phyloP scores from a whole-genome alignment of 371 early-diverging fungal genomes.

The Mortierella sp. region DNA sequence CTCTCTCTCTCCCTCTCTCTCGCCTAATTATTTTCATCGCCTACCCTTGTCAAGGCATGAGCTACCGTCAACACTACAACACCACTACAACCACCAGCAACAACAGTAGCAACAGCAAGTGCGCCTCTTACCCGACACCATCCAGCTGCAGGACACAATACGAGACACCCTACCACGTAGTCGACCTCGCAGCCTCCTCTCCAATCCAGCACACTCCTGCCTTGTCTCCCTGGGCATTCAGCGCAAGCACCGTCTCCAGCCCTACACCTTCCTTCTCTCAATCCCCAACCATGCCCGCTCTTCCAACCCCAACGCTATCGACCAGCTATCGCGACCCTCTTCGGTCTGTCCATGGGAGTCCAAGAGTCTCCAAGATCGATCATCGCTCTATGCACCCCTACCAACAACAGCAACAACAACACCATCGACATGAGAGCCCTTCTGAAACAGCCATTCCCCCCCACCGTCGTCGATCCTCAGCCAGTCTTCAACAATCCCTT shows the following conservation, averaged over 20 bases:
- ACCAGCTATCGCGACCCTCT: constrained; percentile 37
- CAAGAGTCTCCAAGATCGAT: constrained; percentile 23
- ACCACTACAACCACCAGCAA: neutral
- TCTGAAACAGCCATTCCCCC: neutral
- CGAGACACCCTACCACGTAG: constrained; percentile 10
- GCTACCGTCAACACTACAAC: neutral
- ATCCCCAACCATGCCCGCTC: constrained; percentile 8
- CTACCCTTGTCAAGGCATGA: neutral
- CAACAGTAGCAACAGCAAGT: constrained; percentile 1
- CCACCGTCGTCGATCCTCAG: constrained; percentile 4
- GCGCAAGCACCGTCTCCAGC: neutral
- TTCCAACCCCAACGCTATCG: constrained; percentile 9
- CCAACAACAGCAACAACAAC: constrained; percentile 13
- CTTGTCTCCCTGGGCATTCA: constrained; percentile 8
- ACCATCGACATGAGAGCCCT: neutral
- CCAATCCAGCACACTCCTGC: neutral
- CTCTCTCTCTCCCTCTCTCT: neutral
- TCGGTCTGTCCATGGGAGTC: constrained; percentile 26
- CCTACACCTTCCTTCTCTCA: neutral
- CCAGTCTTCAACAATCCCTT: neutral
- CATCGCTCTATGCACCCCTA: constrained; percentile 8
- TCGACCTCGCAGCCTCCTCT: neutral
- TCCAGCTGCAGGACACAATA: constrained; percentile 19
- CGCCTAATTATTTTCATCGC: neutral
- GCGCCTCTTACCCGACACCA: constrained; percentile 16